These are phyloP conservation scores for Pseudocercospora fuligena DNA, from an alignment of 2,329 filamentous ascomycete genomes.

Conservation along the genomic window DNA sequence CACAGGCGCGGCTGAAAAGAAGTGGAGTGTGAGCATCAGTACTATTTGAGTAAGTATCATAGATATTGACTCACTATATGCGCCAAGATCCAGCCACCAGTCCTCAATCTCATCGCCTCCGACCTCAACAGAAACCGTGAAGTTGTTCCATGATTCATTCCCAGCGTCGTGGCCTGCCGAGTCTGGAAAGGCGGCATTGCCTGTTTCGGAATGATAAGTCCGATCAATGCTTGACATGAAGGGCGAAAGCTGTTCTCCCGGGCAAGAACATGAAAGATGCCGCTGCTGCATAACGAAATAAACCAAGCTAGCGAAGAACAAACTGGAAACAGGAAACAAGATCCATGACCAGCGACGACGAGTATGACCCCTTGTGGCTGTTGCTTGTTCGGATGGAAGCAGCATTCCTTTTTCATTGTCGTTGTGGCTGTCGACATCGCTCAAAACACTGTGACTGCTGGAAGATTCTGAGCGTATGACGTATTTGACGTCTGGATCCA, in stretches of 20 bases:
- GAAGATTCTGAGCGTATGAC: too few species aligned
- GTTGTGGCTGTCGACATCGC: too few species aligned
- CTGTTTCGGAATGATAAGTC: not conserved
- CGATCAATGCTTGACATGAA: not conserved
- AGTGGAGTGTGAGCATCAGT: not conserved
- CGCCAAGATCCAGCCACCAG: constrained; percentile 5
- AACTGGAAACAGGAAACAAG: not conserved
- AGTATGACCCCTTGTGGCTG: too few species aligned
- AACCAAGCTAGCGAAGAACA: not conserved
- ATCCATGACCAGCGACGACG: too few species aligned
- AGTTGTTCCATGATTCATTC: constrained; percentile 2
- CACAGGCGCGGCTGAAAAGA: not conserved
- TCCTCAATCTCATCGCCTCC: constrained; percentile 6
- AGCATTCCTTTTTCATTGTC: too few species aligned
- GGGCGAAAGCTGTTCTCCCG: not conserved
- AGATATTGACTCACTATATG: not conserved
- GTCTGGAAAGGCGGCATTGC: not conserved
- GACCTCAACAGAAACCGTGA: not conserved
- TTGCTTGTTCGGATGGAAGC: too few species aligned
- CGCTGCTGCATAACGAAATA: not conserved
- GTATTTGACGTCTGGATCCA: too few species aligned
- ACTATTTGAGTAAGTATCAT: too few species aligned
- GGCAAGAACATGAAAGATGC: not conserved
- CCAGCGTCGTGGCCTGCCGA: not conserved
- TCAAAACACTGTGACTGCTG: too few species aligned